Evolutionary conservation across 345 rosid genomes (phyloP), one percentile per base, ranked within the genome.

Genomic region (Cardamine occulta): DNA sequence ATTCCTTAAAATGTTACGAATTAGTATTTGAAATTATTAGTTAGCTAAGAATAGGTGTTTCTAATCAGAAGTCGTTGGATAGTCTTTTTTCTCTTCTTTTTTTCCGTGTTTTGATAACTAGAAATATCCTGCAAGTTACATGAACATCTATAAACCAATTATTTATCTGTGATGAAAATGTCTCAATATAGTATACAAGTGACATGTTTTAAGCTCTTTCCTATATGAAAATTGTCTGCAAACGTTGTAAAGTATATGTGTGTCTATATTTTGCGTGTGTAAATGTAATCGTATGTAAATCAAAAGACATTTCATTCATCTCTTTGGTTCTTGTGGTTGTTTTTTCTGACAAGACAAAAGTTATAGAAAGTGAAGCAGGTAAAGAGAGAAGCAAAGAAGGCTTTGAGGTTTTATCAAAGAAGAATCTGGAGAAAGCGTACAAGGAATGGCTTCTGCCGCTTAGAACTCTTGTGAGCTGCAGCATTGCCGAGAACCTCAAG

Each of bases 371-470:
- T 68, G 74, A 52, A 75, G 44, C 61, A 76, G 57, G 44, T 49
- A 73, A 89, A 85, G 91, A 85, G 44, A 81, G 80, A 57, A 79
- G 79, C 81, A 86, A 82, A 74, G 74, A 75, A 75, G 54, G 61
- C 68, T 84, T 85, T 3, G 86, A 81, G 63, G 80, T 88, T 28
- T 74, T 83, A 29, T 82, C 86, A 37, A 80, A 79, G 86, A 80
- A 78, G 70, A 92, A 83, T 61, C 82, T 92, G 61, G 79, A 72
- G 80, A 87, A 80, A 79, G 96, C 86, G 15, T 82, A 82, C 77
- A 78, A 83, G 5, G 91, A 90, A 66, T 95, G 99, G 99, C 85
- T 95, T 54, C 74, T 92, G 42, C 99, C 99, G 55, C 96, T 92
- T 49, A 84, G 89, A 39, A 79, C 83, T 31, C 71, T 90, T 44